Evolutionary conservation across 75 land plant genomes (phyloP).

Genomic region (Cryptomeria japonica): DNA sequence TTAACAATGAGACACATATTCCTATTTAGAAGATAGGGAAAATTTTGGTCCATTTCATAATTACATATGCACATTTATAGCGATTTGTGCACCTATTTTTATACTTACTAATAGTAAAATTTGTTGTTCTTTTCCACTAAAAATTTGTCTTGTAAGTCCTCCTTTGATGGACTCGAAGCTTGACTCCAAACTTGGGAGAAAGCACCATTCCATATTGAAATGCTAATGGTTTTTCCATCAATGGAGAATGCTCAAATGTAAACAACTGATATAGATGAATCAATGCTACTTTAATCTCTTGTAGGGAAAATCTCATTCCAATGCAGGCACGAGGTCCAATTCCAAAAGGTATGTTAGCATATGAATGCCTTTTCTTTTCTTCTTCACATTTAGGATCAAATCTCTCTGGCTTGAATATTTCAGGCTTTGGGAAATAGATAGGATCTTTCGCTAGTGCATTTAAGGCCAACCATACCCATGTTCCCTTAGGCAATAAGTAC

Average conservation of each 20-base stretch:
- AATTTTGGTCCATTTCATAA: neutral
- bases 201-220: conserved; percentile 63
- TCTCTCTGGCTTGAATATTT: conserved; percentile 69
- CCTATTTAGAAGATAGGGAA: no score
- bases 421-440: conserved; percentile 71
- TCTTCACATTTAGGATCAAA: conserved; percentile 69
- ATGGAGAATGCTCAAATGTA: conserved; percentile 51
- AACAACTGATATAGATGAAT: conserved; percentile 60
- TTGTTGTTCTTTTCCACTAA: neutral
- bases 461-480: conserved; percentile 76
- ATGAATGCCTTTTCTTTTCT: conserved; percentile 67
- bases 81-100: neutral
- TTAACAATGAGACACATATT: no score
- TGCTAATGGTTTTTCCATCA: conserved; percentile 67
- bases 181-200: conserved; percentile 68
- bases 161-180: conserved; percentile 29
- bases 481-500: conserved; percentile 75
- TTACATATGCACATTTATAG: neutral
- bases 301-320: conserved; percentile 55
- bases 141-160: neutral
- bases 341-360: conserved; percentile 79
- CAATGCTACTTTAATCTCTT: conserved; percentile 64
- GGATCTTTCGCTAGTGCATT: conserved; percentile 66
- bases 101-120: neutral
- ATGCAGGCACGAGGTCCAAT: conserved; percentile 78